Percentiles rank a stretch among this genome's conserved stretches.
phyloP scores from a whole-genome alignment of 73 alveolate species.

The Symbiodinium natans region DNA sequence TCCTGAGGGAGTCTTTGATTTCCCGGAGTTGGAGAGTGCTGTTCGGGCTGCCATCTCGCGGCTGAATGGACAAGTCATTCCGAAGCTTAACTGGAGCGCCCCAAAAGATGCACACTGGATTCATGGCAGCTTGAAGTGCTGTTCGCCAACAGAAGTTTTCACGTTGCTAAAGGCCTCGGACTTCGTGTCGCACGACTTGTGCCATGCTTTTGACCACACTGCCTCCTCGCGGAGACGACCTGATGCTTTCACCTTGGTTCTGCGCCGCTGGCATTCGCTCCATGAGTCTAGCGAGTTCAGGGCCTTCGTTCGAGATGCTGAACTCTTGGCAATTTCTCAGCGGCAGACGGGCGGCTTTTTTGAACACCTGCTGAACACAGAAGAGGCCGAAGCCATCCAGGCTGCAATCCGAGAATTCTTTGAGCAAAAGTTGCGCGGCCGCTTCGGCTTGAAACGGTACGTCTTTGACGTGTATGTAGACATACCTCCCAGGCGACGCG shows the following conservation, averaged over 20 bases:
- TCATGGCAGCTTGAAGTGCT: slow-evolving; percentile 48
- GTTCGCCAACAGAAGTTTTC: slow-evolving; percentile 27
- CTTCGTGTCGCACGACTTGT: slow-evolving; percentile 70
- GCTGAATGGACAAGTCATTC: slow-evolving; percentile 57
- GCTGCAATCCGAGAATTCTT: background rate
- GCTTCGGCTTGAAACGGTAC: slow-evolving; percentile 21
- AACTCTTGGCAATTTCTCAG: slow-evolving; percentile 30
- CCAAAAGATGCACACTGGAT: slow-evolving; percentile 46
- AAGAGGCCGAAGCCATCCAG: background rate
- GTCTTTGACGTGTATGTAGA: slow-evolving; percentile 56
- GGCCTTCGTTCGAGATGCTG: slow-evolving; percentile 15
- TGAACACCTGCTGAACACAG: slow-evolving; percentile 33
- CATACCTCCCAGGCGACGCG: slow-evolving; percentile 66
- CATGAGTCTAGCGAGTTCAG: slow-evolving; percentile 78
- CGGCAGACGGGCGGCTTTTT: slow-evolving; percentile 58
- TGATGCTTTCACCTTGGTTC: slow-evolving; percentile 45
- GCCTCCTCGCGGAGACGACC: slow-evolving; percentile 45
- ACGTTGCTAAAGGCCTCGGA: slow-evolving; percentile 80
- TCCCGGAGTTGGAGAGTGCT: slow-evolving; percentile 38
- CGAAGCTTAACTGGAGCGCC: slow-evolving; percentile 84
- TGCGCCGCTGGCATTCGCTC: slow-evolving; percentile 80
- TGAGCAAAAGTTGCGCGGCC: slow-evolving; percentile 5
- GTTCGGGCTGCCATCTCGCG: slow-evolving; percentile 65
- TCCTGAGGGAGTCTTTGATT: slow-evolving; percentile 13
- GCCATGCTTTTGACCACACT: slow-evolving; percentile 67